Evolutionary conservation across 106 monocot genomes (phyloP), one percentile per base, ranked within the genome.

Genomic region (Dendrobium chrysotoxum): DNA sequence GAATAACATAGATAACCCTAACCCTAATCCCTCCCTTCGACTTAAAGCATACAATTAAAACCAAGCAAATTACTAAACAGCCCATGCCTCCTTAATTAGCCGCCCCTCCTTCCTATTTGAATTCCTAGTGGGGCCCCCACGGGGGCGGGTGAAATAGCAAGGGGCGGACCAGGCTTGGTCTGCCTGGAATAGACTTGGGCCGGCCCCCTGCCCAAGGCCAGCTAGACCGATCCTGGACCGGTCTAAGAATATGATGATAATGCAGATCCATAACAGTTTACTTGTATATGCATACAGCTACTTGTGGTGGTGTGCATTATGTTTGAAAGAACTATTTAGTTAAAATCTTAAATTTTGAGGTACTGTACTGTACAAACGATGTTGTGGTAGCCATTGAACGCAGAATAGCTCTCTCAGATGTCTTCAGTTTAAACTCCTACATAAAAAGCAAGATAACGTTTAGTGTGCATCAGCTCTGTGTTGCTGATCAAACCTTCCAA

Each of bases 391-490:
- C 28, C 39, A 72, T 21, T 58, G 66, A 28, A 41, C 84, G 85
- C 42, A 78, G 82, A 70, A 81, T 71, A 76, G 92, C 88, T 81
- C 95, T 85, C 68, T 82, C 83, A 39, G 79, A 73, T 67, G 90
- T 92, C 75, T 81, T 86, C 67, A 92, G 76, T 75, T 87, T 81
- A 73, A 92, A 92, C 80, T 90, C 90, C 92, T 95, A 79, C 75
- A 72, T 55, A 66, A 6, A 42, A 42, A 41, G 41, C 12, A 74
- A 1, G 6, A 42, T 42, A 74, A 9, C 30, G 11, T 5, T 71
- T 47, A 23, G 75, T 17, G 7, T 23, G n/a, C 64, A 64, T 23
- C 21, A 53, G 35, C 35, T n/a, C 61, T 5, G 61, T 13, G 57
- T 18, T 57, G 21, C 57, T 18, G 57, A 57, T 57, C 16, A 57